Conservation (phyloP, 805 yeast species). For the Spathaspora gorwiae region DNA sequence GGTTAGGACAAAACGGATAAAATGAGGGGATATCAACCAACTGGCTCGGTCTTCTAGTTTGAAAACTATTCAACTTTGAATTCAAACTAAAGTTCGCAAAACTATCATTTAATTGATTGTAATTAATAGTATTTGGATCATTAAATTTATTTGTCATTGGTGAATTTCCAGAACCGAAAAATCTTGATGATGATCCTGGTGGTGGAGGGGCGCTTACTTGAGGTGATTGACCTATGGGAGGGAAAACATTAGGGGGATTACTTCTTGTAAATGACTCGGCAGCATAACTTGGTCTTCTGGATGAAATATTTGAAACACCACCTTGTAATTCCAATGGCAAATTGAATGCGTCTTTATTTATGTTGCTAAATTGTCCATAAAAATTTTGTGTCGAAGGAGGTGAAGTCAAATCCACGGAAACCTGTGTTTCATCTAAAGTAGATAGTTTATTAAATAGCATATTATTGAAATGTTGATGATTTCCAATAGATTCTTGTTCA, state of each 20-base stretch:
- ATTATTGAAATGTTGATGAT: slow-evolving; percentile 15
- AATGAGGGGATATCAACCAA: slow-evolving; percentile 30
- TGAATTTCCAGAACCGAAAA: not conserved
- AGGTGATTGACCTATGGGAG: not conserved
- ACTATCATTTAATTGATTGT: slow-evolving; percentile 26
- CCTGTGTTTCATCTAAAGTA: slow-evolving; percentile 10
- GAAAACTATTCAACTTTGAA: slow-evolving; percentile 34
- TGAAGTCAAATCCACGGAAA: slow-evolving; percentile 1
- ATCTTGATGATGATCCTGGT: slow-evolving; percentile 2
- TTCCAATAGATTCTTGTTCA: not conserved
- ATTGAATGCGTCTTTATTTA: slow-evolving; percentile 30
- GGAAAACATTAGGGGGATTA: not conserved
- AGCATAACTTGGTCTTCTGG: slow-evolving; percentile 71
- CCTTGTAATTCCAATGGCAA: slow-evolving; percentile 62
- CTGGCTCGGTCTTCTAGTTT: slow-evolving; percentile 40
- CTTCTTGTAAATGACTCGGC: slow-evolving; percentile 56
- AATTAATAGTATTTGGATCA: slow-evolving; percentile 5
- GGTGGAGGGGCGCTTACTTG: not conserved
- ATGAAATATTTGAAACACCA: slow-evolving; percentile 55
- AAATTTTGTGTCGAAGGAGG: not conserved
- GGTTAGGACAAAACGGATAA: slow-evolving; percentile 3
- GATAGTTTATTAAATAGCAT: slow-evolving; percentile 22
- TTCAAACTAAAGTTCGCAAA: slow-evolving; percentile 28
- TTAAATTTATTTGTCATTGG: slow-evolving; percentile 23
- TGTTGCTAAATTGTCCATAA: not conserved